phyloP scores from a whole-genome alignment of 768 basidiomycete genomes.

The Amyloporia xantha region DNA sequence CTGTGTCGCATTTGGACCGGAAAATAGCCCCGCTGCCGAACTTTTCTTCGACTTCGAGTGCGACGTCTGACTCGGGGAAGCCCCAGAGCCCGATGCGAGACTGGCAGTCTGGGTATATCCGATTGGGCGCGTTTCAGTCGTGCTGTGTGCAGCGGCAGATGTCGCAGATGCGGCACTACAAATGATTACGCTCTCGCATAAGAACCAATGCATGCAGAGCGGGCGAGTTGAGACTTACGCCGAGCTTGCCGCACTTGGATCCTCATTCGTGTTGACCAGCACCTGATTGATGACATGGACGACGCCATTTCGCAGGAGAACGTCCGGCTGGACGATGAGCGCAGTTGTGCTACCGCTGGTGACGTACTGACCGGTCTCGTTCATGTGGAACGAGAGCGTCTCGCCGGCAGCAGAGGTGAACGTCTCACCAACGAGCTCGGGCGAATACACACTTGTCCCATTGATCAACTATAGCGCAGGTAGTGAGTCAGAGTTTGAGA shows the following conservation, averaged over 20 bases:
- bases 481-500: not conserved
- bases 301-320: conserved; percentile 62
- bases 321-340: conserved; percentile 49
- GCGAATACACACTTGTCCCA: conserved; percentile 60
- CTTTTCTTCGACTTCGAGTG: not conserved
- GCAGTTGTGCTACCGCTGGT: conserved; percentile 40
- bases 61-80: conserved; percentile 2
- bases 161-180: conserved; percentile 39
- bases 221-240: conserved; percentile 38
- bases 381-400: conserved; percentile 41
- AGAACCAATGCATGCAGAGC: not conserved
- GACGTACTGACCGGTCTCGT: conserved; percentile 54
- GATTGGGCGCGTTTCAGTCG: conserved; percentile 37
- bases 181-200: not conserved
- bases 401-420: conserved; percentile 54
- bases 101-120: conserved; percentile 22
- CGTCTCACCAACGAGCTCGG: conserved; percentile 33
- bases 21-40: not conserved
- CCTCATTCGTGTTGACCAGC: conserved; percentile 37
- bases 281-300: conserved; percentile 55
- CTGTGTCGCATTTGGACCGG: not conserved
- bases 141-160: conserved; percentile 32
- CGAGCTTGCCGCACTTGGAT: conserved; percentile 40
- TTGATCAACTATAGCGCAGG: conserved; percentile 36
- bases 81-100: conserved; percentile 5